Evolutionary conservation across 2,329 filamentous ascomycete species (phyloP).

Genomic region (Fusarium avenaceum): DNA sequence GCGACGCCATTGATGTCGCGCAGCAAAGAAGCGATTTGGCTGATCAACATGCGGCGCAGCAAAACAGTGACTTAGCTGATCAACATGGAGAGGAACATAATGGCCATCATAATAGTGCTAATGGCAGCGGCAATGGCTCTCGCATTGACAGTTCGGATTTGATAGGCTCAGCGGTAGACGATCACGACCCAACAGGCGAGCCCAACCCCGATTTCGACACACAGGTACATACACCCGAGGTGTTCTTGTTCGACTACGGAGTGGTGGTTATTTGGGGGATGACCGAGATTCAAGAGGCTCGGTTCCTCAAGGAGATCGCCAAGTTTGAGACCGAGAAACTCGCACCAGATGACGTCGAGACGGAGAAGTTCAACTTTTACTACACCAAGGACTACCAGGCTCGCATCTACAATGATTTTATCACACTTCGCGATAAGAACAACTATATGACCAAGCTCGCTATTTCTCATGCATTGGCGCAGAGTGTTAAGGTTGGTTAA

Average conservation of each 20-base stretch:
- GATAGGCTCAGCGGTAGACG: slow-evolving; percentile 53
- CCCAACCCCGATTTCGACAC: slow-evolving; percentile 82
- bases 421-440: slow-evolving; percentile 90
- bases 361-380: slow-evolving; percentile 99
- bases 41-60: slow-evolving; percentile 58
- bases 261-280: slow-evolving; percentile 99
- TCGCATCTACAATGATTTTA: slow-evolving; percentile 99
- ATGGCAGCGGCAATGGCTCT: slow-evolving; percentile 46
- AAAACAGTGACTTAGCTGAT: slow-evolving; percentile 74
- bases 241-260: slow-evolving; percentile 97
- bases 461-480: slow-evolving; percentile 94
- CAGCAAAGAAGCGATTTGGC: slow-evolving; percentile 72
- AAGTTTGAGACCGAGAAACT: slow-evolving; percentile 96
- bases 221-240: slow-evolving; percentile 89
- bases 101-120: slow-evolving; percentile 42
- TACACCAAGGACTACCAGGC: slow-evolving; percentile 98
- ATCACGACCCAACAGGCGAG: slow-evolving; percentile 58
- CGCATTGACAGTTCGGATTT: slow-evolving; percentile 52
- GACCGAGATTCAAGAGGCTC: slow-evolving; percentile 88
- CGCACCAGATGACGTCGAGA: slow-evolving; percentile 88
- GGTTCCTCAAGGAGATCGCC: slow-evolving; percentile 91
- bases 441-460: slow-evolving; percentile 99
- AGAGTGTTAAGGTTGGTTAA: slow-evolving; percentile 84
- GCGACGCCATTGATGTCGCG: slow-evolving; percentile 63
- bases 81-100: slow-evolving; percentile 56